A percentile compares a stretch with the other conserved stretches of the same genome.
Conservation (phyloP, 2,329 filamentous ascomycete species). For the Colletotrichum karsti region DNA sequence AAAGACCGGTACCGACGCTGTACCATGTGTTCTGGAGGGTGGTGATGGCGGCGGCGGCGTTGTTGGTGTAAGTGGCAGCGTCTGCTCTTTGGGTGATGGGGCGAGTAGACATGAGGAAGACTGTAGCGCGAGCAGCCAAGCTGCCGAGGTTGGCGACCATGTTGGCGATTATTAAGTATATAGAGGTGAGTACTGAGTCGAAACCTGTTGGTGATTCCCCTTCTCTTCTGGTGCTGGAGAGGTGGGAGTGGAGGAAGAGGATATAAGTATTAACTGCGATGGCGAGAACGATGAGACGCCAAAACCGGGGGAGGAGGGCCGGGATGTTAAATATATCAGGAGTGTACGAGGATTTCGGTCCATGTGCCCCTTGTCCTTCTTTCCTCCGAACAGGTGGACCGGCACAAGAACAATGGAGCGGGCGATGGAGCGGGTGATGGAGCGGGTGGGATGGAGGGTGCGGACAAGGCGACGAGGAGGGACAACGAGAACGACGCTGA, state of each 20-base stretch:
- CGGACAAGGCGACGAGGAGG: slow-evolving; percentile 14
- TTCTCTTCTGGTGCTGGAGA: neutral
- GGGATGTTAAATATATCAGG: slow-evolving; percentile 27
- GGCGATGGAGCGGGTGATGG: neutral
- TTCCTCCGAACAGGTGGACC: slow-evolving; percentile 12
- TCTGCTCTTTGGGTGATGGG: slow-evolving; percentile 24
- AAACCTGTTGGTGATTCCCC: neutral
- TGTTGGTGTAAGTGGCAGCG: slow-evolving; percentile 38
- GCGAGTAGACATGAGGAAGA: slow-evolving; percentile 28
- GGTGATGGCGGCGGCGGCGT: slow-evolving; percentile 43
- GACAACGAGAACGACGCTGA: neutral
- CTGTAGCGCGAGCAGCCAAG: slow-evolving; percentile 27
- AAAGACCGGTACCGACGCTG: slow-evolving; percentile 66
- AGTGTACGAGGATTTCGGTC: slow-evolving; percentile 4
- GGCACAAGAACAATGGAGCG: slow-evolving; percentile 7
- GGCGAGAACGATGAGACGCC: neutral
- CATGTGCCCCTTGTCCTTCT: slow-evolving; percentile 25
- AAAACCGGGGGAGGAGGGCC: neutral
- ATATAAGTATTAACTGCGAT: slow-evolving; percentile 24
- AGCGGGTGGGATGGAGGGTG: slow-evolving; percentile 1
- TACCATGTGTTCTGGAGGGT: slow-evolving; percentile 68
- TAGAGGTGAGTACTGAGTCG: neutral
- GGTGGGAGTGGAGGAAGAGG: slow-evolving; percentile 1
- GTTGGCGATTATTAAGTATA: slow-evolving; percentile 16
- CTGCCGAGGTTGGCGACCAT: slow-evolving; percentile 30